Base-by-base conservation (phyloP, 306 rosid species). In the Myrica gale region DNA sequence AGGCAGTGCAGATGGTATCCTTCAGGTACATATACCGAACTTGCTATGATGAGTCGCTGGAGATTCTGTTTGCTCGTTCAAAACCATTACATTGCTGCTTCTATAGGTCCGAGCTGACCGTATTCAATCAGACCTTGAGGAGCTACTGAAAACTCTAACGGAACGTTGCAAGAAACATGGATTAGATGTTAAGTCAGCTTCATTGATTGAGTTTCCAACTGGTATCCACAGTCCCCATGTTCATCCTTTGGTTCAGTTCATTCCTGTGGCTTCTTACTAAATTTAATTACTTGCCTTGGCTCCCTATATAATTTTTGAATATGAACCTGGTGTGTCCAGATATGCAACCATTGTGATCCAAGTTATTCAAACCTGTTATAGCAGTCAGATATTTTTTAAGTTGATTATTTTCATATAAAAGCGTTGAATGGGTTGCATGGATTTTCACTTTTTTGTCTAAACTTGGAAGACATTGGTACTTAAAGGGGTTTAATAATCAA, bases 1-100 rank as follows among this genome's bases (percentile, higher is more conserved):
- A 84, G 98, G 98, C 77, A 94, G 98, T 78, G 88, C 91, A 4
- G 97, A 94, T 82, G 98, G 98, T 80, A 93, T 93, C 77, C 98
- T 94, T 87, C 98, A 94, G 97, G 98, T 94, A 74, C 70, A 73
- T 58, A 76, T 61, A 77, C 44, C 65, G 68, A 72, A 53, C 48
- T 39, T 63, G 12, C 66, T 70, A 47, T 46, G 69, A 67, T 75
- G 61, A 70, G 74, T 46, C 37, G 39, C 46, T 63, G 17, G n/a
- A 20, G 47, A 50, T 77, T 81, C 74, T 53, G 1, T 68, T 68
- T 10, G 37, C 37, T 32, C 37, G 70, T 84, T 66, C 56, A 61
- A 78, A 56, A 60, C 84, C 85, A 81, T 89, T 82, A 48, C 72
- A 73, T 73, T 41, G 72, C 67, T 62, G 19, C 77, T 80, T 82